Evolutionary conservation across 768 basidiomycete genomes (phyloP).

Genomic region (Trametes meyenii): DNA sequence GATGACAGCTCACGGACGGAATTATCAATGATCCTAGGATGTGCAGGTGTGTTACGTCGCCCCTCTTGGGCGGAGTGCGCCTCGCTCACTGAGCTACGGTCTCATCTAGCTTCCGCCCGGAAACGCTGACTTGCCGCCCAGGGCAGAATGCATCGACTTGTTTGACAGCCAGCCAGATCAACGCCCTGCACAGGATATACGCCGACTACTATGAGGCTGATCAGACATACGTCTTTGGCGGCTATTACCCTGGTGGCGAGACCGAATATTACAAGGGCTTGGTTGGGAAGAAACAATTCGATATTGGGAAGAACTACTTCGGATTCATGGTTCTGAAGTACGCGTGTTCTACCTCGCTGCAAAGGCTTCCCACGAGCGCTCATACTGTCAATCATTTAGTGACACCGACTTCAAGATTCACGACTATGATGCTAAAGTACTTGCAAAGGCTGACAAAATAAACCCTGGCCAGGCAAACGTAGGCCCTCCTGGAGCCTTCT

Average conservation of each 20-base stretch:
- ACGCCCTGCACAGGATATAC: slow-evolving; percentile 33
- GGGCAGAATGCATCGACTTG: slow-evolving; percentile 31
- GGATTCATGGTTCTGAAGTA: slow-evolving; percentile 30
- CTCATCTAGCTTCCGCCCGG: slow-evolving; percentile 30
- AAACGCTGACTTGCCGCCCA: slow-evolving; percentile 32
- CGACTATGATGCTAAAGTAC: slow-evolving; percentile 23
- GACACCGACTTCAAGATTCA: slow-evolving; percentile 26
- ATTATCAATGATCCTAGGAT: slow-evolving; percentile 32
- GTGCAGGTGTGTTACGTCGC: slow-evolving; percentile 23
- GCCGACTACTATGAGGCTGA: slow-evolving; percentile 32
- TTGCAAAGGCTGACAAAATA: slow-evolving; percentile 24
- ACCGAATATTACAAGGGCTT: slow-evolving; percentile 20
- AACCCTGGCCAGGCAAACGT: slow-evolving; percentile 30
- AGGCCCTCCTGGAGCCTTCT: background rate
- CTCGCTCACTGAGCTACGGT: background rate
- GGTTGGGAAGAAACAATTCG: slow-evolving; percentile 23
- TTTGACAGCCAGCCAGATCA: slow-evolving; percentile 32
- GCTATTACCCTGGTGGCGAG: slow-evolving; percentile 36
- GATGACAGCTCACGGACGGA: slow-evolving; percentile 29
- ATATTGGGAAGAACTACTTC: slow-evolving; percentile 18
- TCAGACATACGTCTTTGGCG: slow-evolving; percentile 29
- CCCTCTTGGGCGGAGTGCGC: background rate
- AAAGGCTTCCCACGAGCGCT: background rate
- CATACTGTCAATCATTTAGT: slow-evolving; percentile 6
- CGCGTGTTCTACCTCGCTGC: background rate